These are phyloP conservation scores for Exophiala sp. DNA, from an alignment of 2,329 filamentous ascomycete genomes.

Conservation along the genomic window DNA sequence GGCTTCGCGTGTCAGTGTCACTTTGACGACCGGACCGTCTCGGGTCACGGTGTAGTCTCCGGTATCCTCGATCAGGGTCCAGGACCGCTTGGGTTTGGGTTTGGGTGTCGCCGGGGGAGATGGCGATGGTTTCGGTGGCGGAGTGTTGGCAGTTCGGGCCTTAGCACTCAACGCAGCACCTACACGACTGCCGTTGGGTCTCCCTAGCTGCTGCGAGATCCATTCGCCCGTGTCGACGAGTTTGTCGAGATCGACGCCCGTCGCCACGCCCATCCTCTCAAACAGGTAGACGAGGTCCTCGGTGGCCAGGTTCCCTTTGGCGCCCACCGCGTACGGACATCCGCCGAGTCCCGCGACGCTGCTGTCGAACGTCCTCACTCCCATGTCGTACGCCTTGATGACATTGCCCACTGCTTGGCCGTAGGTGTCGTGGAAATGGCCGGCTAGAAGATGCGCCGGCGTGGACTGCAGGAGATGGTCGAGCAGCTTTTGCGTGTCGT, in stretches of 20 bases:
- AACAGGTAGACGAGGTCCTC: conserved; percentile 74
- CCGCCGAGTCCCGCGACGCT: conserved; percentile 75
- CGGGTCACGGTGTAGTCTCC: conserved; percentile 25
- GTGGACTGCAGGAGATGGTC: conserved; percentile 40
- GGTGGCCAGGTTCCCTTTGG: conserved; percentile 77
- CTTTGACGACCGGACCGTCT: conserved; percentile 33
- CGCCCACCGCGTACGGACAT: conserved; percentile 76
- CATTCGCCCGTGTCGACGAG: conserved; percentile 64
- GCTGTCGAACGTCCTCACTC: conserved; percentile 70
- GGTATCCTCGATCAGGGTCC: conserved; percentile 39
- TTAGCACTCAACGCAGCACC: conserved; percentile 48
- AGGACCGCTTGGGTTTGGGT: conserved; percentile 30
- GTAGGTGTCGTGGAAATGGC: conserved; percentile 86
- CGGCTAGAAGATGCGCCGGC: conserved; percentile 63
- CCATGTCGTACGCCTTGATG: conserved; percentile 67
- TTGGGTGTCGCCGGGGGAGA: conserved; percentile 30
- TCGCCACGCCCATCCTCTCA: conserved; percentile 51
- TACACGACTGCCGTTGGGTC: conserved; percentile 59
- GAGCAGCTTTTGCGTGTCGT: conserved; percentile 33
- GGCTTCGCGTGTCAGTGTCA: conserved; percentile 33
- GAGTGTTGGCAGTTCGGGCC: neutral
- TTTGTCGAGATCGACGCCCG: conserved; percentile 40
- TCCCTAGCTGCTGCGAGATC: conserved; percentile 61
- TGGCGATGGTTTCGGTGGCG: too few species aligned
- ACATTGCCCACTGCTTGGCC: conserved; percentile 77